Conservation (phyloP, 2,329 filamentous ascomycete genomes). For the Neofusicoccum kwambonambiense region DNA sequence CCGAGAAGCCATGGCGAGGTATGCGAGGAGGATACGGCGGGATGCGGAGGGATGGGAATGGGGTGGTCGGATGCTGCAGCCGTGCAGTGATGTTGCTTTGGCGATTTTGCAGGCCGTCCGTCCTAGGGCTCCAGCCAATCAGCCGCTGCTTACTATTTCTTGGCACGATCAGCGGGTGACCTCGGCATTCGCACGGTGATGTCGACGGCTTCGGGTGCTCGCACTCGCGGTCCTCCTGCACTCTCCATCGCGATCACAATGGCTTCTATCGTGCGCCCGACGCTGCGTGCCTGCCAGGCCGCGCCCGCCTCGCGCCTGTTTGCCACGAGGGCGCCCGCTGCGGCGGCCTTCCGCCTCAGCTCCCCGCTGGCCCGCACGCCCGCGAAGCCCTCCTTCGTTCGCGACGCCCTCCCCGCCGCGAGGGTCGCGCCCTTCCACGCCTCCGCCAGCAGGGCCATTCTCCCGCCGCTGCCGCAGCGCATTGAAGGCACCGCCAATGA, state of each 20-base stretch:
- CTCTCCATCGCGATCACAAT: slow-evolving; percentile 36
- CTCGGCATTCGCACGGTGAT: slow-evolving; percentile 14
- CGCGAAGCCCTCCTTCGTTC: slow-evolving; percentile 41
- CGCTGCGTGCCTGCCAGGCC: slow-evolving; percentile 45
- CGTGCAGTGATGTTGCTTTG: slow-evolving; percentile 13
- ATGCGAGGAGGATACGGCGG: slow-evolving; percentile 20
- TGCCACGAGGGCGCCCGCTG: slow-evolving; percentile 35
- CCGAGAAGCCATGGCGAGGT: slow-evolving; percentile 80
- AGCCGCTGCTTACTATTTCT: slow-evolving; percentile 10
- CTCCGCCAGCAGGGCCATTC: slow-evolving; percentile 69
- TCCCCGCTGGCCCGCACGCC: slow-evolving; percentile 34
- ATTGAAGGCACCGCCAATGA: slow-evolving; percentile 84
- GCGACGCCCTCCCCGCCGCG: slow-evolving; percentile 41
- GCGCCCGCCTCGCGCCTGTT: slow-evolving; percentile 45
- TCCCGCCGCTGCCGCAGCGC: slow-evolving; percentile 85
- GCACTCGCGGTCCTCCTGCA: neutral
- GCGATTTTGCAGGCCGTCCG: slow-evolving; percentile 13
- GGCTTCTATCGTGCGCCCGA: slow-evolving; percentile 54
- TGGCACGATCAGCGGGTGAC: slow-evolving; percentile 16
- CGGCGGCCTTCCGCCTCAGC: slow-evolving; percentile 35
- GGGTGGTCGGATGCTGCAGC: slow-evolving; percentile 45
- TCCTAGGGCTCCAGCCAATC: slow-evolving; percentile 6
- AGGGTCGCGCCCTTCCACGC: slow-evolving; percentile 82
- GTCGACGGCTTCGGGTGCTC: neutral
- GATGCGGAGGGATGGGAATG: slow-evolving; percentile 44